A percentile compares a stretch with the other conserved stretches of the same genome.
Conservation (phyloP, 495 filamentous ascomycete species). For the Cairneyella variabilis region DNA sequence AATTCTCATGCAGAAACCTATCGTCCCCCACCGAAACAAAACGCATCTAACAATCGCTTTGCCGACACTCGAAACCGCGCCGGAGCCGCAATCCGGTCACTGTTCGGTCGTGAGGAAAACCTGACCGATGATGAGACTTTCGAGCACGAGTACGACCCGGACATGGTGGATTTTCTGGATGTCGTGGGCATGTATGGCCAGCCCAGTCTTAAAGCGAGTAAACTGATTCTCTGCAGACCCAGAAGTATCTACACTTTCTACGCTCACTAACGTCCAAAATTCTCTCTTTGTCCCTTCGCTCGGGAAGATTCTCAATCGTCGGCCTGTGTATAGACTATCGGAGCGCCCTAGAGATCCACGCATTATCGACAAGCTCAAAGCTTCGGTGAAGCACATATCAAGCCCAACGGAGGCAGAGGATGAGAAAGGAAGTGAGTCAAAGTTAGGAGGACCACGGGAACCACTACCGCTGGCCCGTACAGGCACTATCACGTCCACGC, state of each 20-base stretch:
- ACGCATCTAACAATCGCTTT: slow-evolving; percentile 1
- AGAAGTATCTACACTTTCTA: slow-evolving; percentile 68
- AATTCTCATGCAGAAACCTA: neutral
- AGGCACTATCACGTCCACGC: slow-evolving; percentile 35
- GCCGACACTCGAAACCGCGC: slow-evolving; percentile 1
- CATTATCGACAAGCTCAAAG: slow-evolving; percentile 15
- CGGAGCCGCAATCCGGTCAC: neutral
- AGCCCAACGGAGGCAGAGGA: slow-evolving; percentile 21
- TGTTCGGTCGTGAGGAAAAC: slow-evolving; percentile 4
- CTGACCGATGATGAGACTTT: neutral
- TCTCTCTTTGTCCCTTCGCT: slow-evolving; percentile 70
- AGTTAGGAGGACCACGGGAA: neutral
- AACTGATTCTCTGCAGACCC: slow-evolving; percentile 47
- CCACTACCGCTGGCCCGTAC: neutral
- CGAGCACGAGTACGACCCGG: slow-evolving; percentile 45
- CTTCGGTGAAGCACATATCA: slow-evolving; percentile 12
- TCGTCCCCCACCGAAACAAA: neutral
- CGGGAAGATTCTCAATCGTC: slow-evolving; percentile 59
- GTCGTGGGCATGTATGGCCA: slow-evolving; percentile 54
- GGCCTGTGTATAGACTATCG: slow-evolving; percentile 68
- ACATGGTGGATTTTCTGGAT: slow-evolving; percentile 65
- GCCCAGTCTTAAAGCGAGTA: neutral
- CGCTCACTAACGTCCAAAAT: slow-evolving; percentile 74
- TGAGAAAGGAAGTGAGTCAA: slow-evolving; percentile 11
- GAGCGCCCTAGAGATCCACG: slow-evolving; percentile 32